phyloP scores from a whole-genome alignment of 2,329 filamentous ascomycete genomes.

The Sporothrix pallida region DNA sequence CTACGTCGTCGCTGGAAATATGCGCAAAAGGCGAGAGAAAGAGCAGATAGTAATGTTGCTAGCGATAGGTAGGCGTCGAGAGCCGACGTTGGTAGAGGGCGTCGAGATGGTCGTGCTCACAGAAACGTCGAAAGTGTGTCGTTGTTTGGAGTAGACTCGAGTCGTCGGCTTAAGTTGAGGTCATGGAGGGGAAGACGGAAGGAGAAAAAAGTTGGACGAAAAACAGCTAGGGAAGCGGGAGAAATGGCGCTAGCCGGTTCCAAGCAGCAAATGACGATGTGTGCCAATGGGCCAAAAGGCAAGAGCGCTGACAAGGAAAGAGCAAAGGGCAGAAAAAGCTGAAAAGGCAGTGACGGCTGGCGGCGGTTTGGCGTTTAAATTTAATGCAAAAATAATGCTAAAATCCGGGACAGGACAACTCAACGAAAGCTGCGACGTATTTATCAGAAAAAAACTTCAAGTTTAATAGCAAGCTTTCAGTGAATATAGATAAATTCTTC shows the following conservation, averaged over 20 bases:
- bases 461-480: neutral
- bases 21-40: neutral
- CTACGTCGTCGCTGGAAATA: neutral
- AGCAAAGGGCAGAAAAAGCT: too few relatives aligned
- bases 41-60: neutral
- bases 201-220: constrained; percentile 29
- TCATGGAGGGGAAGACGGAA: constrained; percentile 24
- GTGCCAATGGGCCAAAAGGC: constrained; percentile 6
- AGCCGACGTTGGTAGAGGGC: neutral
- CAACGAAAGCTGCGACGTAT: neutral
- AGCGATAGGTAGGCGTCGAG: neutral
- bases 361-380: constrained; percentile 13
- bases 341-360: constrained; percentile 3
- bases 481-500: neutral
- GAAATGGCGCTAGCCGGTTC: constrained; percentile 30
- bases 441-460: neutral
- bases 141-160: neutral
- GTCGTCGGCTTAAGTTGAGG: constrained; percentile 21
- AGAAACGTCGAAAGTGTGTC: neutral
- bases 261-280: constrained; percentile 32
- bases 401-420: neutral
- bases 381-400: constrained; percentile 4
- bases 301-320: constrained; percentile 25
- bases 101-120: neutral
- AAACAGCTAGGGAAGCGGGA: constrained; percentile 28